Evolutionary conservation across 2,329 filamentous ascomycete species (phyloP).

Genomic region (Fusarium algeriense): DNA sequence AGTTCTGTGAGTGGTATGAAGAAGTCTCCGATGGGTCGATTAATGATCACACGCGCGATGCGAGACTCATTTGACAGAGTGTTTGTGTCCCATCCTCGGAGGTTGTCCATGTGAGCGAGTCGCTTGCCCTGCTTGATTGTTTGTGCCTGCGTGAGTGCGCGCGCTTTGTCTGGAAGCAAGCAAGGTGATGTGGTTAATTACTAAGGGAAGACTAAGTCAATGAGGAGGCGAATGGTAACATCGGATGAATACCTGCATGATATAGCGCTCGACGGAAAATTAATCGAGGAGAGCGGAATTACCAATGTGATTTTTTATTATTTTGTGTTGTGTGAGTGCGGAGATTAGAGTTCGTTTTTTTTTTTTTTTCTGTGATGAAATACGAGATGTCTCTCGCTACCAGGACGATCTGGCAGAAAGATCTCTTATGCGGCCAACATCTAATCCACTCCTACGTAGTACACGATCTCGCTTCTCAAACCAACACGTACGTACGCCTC

Average conservation of each 20-base stretch:
- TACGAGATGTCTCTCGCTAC: background rate
- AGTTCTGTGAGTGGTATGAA: conserved; percentile 34
- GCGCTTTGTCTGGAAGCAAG: background rate
- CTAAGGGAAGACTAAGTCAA: conserved; percentile 25
- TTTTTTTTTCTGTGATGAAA: background rate
- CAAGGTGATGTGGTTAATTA: conserved; percentile 31
- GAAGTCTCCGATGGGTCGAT: conserved; percentile 39
- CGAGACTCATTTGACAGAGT: conserved; percentile 18
- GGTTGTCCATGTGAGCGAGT: conserved; percentile 35
- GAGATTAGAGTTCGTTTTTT: background rate
- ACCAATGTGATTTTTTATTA: background rate
- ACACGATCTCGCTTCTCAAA: conserved; percentile 27
- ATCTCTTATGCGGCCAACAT: conserved; percentile 27
- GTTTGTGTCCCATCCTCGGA: conserved; percentile 20
- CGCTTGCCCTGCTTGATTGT: conserved; percentile 8
- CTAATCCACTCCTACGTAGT: conserved; percentile 2
- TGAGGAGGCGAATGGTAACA: conserved; percentile 35
- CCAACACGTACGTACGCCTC: conserved; percentile 28
- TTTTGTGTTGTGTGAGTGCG: background rate
- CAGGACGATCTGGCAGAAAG: conserved; percentile 12
- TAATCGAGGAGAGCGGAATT: conserved; percentile 10
- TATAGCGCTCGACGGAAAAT: conserved; percentile 24
- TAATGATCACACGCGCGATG: conserved; percentile 39
- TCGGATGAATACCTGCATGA: conserved; percentile 37
- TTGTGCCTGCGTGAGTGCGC: conserved; percentile 1